Evolutionary conservation across 441 rosid species (phyloP), one percentile per base, ranked within the genome.

Genomic region (Gossypium schwendimanii): DNA sequence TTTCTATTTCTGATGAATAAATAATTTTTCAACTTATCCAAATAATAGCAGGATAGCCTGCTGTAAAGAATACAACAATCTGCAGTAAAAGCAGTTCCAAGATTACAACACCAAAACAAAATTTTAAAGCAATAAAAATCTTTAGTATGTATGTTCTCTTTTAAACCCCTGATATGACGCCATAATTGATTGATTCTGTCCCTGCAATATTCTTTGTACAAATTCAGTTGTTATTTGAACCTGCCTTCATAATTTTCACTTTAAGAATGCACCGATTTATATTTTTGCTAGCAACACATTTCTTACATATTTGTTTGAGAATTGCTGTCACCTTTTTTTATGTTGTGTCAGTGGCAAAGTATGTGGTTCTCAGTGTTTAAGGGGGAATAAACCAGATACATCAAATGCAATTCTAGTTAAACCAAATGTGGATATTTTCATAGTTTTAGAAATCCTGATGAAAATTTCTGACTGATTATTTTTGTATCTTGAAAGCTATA

Each of bases 401-500:
- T 41, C 31, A 64, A 10, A 52, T 68, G 61, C 28, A 28, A 11
- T 53, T 52, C 11, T 53, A 31, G 47, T 68, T 28, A 50, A 69
- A 52, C 9, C 3, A 69, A 68, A 24, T 47, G 9, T 5, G 52
- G n/a, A 66, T 24, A 66, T 47, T 45, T 69, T 28, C 47, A 52
- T 26, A 5, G 47, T 18, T 15, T 18, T 50, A 50, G 2, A 68
- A n/a, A 9, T 49, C 60, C 17, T 12, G 33, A 14, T 44, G 31
- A 23, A 45, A 23, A 6, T 6, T 45, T 54, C 3, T 26, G 23
- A 68, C 28, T 52, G 28, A 10, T 28, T 52, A 17, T 31, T 52
- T 69, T 5, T 28, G 11, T 11, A 69, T 69, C 72, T 52, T 68
- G 10, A 66, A 66, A 66, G 57, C 5, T 24, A 66, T 23, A 14